Evolutionary conservation across 2,329 filamentous ascomycete genomes (phyloP).

Genomic region (Parastagonospora avenae): DNA sequence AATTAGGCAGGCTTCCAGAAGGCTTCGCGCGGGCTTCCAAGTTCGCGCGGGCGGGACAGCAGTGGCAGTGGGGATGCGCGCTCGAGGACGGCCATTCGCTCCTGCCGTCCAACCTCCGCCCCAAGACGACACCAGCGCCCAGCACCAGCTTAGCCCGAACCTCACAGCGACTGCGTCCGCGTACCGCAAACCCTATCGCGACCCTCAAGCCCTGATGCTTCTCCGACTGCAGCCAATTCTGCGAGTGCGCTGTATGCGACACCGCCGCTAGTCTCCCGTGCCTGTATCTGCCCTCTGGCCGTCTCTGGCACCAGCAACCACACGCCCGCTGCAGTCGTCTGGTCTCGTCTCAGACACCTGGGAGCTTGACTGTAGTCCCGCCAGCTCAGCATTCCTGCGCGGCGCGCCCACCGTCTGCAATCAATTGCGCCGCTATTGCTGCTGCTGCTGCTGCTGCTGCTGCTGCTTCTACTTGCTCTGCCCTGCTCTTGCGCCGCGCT

Average conservation of each 20-base stretch:
- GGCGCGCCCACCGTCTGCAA: not conserved
- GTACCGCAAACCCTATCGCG: constrained; percentile 3
- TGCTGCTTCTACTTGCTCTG: constrained; percentile 2
- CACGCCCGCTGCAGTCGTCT: not conserved
- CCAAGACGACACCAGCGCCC: constrained; percentile 7
- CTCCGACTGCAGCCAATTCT: constrained; percentile 29
- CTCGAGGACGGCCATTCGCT: constrained; percentile 1
- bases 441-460: not conserved
- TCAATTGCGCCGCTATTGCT: not conserved
- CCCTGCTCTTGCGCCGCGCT: not conserved
- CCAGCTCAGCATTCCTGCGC: not conserved
- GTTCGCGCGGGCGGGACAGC: not conserved
- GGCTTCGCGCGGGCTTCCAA: constrained; percentile 12
- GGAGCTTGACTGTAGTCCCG: not conserved
- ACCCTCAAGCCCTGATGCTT: constrained; percentile 34
- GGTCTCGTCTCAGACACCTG: constrained; percentile 3
- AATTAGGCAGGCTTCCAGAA: constrained; percentile 20
- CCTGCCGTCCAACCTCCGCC: not conserved
- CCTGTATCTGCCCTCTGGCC: constrained; percentile 19
- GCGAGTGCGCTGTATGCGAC: constrained; percentile 42
- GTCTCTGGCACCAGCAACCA: constrained; percentile 1
- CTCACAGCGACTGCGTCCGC: not conserved
- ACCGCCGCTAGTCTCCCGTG: constrained; percentile 24
- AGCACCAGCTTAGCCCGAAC: constrained; percentile 5
- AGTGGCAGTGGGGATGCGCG: constrained; percentile 8